phyloP scores from a whole-genome alignment of 2,329 filamentous ascomycete species.

The Thielaviopsis musarum region DNA sequence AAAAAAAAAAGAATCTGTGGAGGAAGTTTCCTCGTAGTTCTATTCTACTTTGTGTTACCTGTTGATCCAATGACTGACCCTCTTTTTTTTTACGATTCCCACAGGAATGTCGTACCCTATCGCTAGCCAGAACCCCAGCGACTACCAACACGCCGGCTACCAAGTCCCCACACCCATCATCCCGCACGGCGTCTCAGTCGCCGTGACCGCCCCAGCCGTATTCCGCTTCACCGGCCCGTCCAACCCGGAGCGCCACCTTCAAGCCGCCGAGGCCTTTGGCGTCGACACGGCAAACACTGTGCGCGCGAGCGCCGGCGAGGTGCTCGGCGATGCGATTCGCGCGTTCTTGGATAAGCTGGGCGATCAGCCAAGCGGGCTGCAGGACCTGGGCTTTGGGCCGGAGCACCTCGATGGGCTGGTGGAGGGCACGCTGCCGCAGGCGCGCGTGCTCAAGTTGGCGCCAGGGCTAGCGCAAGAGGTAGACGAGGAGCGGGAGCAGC shows the following conservation, averaged over 20 bases:
- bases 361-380: slow-evolving; percentile 78
- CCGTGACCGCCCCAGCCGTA: slow-evolving; percentile 81
- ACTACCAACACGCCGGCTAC: slow-evolving; percentile 83
- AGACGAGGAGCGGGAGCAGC: slow-evolving; percentile 52
- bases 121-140: slow-evolving; percentile 71
- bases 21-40: too few species aligned
- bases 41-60: too few species aligned
- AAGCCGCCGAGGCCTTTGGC: slow-evolving; percentile 78
- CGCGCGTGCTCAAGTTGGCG: slow-evolving; percentile 77
- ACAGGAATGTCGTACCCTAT: slow-evolving; percentile 92
- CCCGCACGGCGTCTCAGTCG: slow-evolving; percentile 89
- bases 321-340: slow-evolving; percentile 66
- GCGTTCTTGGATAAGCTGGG: slow-evolving; percentile 70
- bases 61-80: too few species aligned
- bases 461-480: slow-evolving; percentile 60
- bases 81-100: not conserved
- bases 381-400: slow-evolving; percentile 60
- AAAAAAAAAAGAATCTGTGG: too few species aligned
- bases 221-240: slow-evolving; percentile 85
- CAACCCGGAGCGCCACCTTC: slow-evolving; percentile 82
- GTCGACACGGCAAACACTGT: slow-evolving; percentile 80
- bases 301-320: slow-evolving; percentile 74
- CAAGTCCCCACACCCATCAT: slow-evolving; percentile 62
- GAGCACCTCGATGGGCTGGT: slow-evolving; percentile 70
- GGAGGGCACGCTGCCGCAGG: slow-evolving; percentile 88